A percentile compares a stretch with the other conserved stretches of the same genome.
These are phyloP conservation scores for Aspergillus asperescens DNA, from an alignment of 495 filamentous ascomycete genomes.

Conservation along the genomic window DNA sequence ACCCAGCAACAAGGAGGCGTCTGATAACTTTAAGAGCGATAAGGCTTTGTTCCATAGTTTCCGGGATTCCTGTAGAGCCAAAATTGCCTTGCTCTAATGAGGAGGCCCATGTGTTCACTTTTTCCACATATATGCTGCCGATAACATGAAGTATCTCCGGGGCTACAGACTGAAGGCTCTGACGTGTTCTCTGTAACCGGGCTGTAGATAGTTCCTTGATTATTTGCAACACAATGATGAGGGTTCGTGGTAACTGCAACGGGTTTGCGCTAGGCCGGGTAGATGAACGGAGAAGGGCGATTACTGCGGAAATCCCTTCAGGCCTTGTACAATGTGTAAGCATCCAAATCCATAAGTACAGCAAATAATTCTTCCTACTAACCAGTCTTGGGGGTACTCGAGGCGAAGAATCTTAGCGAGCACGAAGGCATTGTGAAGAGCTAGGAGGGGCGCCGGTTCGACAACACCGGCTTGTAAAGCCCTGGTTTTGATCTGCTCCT, in stretches of 20 bases:
- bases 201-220: conserved; percentile 86
- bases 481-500: conserved; percentile 63
- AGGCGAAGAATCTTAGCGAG: conserved; percentile 81
- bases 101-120: conserved; percentile 63
- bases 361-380: not conserved
- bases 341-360: not conserved
- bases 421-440: conserved; percentile 80
- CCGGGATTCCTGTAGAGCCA: conserved; percentile 53
- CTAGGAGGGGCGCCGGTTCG: conserved; percentile 68
- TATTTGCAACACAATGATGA: conserved; percentile 74
- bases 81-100: conserved; percentile 51
- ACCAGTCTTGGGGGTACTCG: conserved; percentile 86
- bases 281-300: conserved; percentile 53
- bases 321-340: conserved; percentile 33
- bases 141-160: conserved; percentile 77
- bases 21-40: conserved; percentile 73
- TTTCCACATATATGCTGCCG: conserved; percentile 68
- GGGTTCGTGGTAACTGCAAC: conserved; percentile 59
- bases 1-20: conserved; percentile 74
- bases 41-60: conserved; percentile 67
- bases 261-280: conserved; percentile 40
- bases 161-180: conserved; percentile 65
- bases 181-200: conserved; percentile 62
- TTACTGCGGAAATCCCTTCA: conserved; percentile 50
- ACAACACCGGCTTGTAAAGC: conserved; percentile 65